A percentile compares a stretch with the other conserved stretches of the same genome.
Evolutionary conservation across 192 early-diverging fungal species (phyloP).

Genomic region (Coemansia sp.): DNA sequence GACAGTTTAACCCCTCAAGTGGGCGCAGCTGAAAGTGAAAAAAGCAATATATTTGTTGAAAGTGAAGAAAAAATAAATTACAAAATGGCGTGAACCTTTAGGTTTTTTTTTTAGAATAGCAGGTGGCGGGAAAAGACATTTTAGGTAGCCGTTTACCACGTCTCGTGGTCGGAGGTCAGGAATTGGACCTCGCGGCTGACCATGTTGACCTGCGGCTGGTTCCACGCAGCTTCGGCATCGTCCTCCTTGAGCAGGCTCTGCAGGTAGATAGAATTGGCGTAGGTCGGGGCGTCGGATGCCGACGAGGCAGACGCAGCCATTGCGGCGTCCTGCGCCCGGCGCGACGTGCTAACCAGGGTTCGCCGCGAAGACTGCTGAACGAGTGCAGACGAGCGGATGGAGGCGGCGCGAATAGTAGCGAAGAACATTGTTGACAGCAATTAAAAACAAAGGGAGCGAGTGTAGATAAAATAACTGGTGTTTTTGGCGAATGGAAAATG

Average conservation of each 20-base stretch:
- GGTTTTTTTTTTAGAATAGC: not conserved
- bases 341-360: conserved; percentile 8
- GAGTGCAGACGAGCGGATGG: conserved; percentile 6
- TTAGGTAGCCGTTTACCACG: conserved; percentile 19
- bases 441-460: not conserved
- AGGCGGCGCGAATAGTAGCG: conserved; percentile 7
- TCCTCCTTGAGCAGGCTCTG: conserved; percentile 36
- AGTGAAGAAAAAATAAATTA: not conserved
- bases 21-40: conserved; percentile 1
- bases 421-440: conserved; percentile 10
- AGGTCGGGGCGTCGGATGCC: conserved; percentile 12
- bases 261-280: conserved; percentile 25
- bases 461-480: not conserved
- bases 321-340: conserved; percentile 15
- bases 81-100: not conserved
- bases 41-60: not conserved
- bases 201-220: conserved; percentile 39
- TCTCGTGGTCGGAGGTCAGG: conserved; percentile 16
- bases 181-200: conserved; percentile 47
- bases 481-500: no score
- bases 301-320: conserved; percentile 2
- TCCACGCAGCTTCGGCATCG: conserved; percentile 47
- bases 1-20: no score
- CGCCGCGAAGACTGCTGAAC: conserved; percentile 14
- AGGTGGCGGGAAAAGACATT: not conserved